Base-by-base conservation (phyloP, 225 moss, liverwort and hornwort genomes). In the Sphagnum contortum region DNA sequence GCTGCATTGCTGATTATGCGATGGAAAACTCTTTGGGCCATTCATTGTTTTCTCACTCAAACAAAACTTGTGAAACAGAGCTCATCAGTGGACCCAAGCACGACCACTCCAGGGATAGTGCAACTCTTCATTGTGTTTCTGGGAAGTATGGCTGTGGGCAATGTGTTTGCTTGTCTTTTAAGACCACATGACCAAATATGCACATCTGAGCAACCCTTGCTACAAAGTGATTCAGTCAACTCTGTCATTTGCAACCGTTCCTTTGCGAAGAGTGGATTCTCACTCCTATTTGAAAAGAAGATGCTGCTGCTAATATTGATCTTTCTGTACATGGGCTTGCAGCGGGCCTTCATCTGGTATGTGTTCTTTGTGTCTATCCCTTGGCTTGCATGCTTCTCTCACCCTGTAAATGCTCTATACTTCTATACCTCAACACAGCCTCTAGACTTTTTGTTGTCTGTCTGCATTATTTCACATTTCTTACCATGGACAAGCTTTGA, bases 261-360 rank as follows among this genome's bases (percentile, higher is more conserved):
- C 48, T 75, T 75, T 63, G 61, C 66, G 2, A 91, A 80, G 71
- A 77, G 77, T 55, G 87, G 87, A 49, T 75, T 91, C 44, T 69
- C 82, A 63, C 74, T 93, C 48, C 76, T 89, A 29, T 81, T 55
- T 66, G 92, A 98, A 56, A 78, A 79, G 71, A 91, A 83, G 80
- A 90, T 93, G 93, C 70, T 91, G 74, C 66, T 93, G 49, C 85
- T 98, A 47, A 85, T 84, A 60, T 77, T 78, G 73, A 61, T 91
- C 65, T 71, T 91, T 55, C 56, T 90, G 12, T 98, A 98, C 56
- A 84, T 90, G 48, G 92, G 96, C 58, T 83, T 98, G 72, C 96
- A 98, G 67, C 93, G 91, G 80, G 96, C 90, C 46, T 98, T 98
- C 68, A 87, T 89, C 63, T 98, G 93, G 93, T 93, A 55, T 53